Conservation (phyloP, 495 filamentous ascomycete genomes). For the Neurospora sp. region DNA sequence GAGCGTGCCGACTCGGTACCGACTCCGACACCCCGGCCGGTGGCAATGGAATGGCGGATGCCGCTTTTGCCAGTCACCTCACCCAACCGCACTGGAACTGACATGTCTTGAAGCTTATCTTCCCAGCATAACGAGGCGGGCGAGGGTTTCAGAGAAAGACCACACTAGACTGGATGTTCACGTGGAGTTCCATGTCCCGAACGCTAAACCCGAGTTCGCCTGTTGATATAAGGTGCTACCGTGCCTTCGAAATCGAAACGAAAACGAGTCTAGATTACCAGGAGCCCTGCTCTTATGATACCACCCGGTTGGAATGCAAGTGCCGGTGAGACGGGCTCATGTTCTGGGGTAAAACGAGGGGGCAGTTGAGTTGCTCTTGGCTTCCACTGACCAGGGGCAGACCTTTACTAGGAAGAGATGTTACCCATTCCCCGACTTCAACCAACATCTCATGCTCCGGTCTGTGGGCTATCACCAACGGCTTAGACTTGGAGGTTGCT, state of each 20-base stretch:
- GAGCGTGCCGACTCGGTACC: background rate
- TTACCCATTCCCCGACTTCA: background rate
- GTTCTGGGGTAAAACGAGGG: background rate
- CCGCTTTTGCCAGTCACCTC: background rate
- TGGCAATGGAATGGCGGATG: background rate
- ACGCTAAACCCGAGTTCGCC: background rate
- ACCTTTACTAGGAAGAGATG: background rate
- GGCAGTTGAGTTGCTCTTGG: background rate
- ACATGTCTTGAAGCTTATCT: background rate
- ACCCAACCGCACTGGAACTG: background rate
- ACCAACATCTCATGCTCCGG: background rate
- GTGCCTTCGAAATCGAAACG: background rate
- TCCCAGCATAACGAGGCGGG: background rate
- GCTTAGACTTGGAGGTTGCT: background rate
- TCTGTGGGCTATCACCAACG: background rate
- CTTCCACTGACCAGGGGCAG: background rate
- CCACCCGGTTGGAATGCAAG: constrained; percentile 9
- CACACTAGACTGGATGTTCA: background rate
- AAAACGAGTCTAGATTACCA: background rate
- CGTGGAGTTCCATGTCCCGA: background rate
- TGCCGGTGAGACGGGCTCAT: constrained; percentile 10
- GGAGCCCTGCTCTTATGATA: background rate
- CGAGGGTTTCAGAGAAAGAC: background rate
- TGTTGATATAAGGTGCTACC: background rate
- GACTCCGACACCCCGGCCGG: background rate